Evolutionary conservation across 1,139 yeast genomes (phyloP), one percentile per base, ranked within the genome.

Genomic region (Pichia sorboxylosa): DNA sequence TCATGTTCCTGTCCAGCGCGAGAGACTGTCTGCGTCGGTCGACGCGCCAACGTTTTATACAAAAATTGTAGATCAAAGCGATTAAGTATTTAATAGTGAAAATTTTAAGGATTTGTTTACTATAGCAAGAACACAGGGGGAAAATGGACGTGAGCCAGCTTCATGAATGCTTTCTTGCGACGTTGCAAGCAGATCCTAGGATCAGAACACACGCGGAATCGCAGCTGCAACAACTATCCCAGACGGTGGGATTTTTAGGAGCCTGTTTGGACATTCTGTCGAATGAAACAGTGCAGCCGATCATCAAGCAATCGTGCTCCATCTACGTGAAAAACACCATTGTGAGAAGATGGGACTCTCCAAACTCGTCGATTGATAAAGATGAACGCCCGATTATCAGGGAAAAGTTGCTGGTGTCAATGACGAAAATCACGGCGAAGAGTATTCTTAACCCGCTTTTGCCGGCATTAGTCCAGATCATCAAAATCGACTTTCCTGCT

Each of bases 261-360:
- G 90, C 87, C 2, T 82, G 95, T 53, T 59, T 90, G 29, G 90
- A 83, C 48, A 76, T 90, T 35, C 67, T 83, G 26, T 49, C 66
- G n/a, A 65, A 68, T 26, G 59, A 58, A 13, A 67, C 65, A 10
- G 74, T 74, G 4, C 63, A 72, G 15, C 62, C 66, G 1, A 68
- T 66, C 21, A 69, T 82, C 29, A 73, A 77, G 43, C 67, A 75
- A 32, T 90, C 94, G 10, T 82, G 94, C 13, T 93, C 94, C 0
- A 78, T 90, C 19, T 87, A 76, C 54, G 73, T 90, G 58, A 90
- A 90, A 52, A 90, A 90, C 53, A 64, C 76, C 38, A 64, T 85
- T 18, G 59, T 67, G 11, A 68, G 69, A 37, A 66, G 67, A 40
- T 90, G 97, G 97, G 50, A 50, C 13, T 53, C 54, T 4, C 45